Evolutionary conservation across 2,329 filamentous ascomycete genomes (phyloP).

Genomic region (Fusarium sp.): DNA sequence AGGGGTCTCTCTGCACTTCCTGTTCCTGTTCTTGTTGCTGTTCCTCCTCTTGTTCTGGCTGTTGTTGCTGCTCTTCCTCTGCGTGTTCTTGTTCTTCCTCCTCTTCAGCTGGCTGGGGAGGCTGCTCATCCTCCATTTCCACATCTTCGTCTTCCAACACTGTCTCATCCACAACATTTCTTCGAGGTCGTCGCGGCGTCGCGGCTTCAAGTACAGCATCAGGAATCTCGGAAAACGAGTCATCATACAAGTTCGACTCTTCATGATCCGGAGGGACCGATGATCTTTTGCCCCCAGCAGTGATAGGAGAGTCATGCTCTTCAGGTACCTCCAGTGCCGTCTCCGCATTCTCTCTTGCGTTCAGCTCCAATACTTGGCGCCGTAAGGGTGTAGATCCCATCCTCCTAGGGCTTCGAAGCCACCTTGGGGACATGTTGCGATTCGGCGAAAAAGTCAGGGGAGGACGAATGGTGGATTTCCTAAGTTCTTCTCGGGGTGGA

Average conservation of each 20-base stretch:
- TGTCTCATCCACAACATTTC: neutral
- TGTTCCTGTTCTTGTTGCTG: slow-evolving; percentile 24
- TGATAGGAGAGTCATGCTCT: slow-evolving; percentile 15
- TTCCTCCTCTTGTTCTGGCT: slow-evolving; percentile 14
- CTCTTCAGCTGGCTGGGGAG: slow-evolving; percentile 15
- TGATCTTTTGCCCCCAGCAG: slow-evolving; percentile 8
- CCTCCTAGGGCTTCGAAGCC: slow-evolving; percentile 53
- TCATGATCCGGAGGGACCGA: slow-evolving; percentile 40
- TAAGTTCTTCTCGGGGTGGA: slow-evolving; percentile 22
- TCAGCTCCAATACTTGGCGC: slow-evolving; percentile 49
- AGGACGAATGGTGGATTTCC: slow-evolving; percentile 32
- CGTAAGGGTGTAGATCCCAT: slow-evolving; percentile 46
- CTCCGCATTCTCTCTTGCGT: slow-evolving; percentile 40
- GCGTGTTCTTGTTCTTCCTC: slow-evolving; percentile 10
- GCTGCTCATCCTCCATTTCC: slow-evolving; percentile 23
- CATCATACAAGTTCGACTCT: slow-evolving; percentile 58
- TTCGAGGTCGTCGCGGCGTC: slow-evolving; percentile 52
- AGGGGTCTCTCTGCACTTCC: slow-evolving; percentile 16
- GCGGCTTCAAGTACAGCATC: slow-evolving; percentile 63
- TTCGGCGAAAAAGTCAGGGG: slow-evolving; percentile 36
- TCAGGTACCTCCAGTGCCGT: slow-evolving; percentile 2
- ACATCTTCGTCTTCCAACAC: slow-evolving; percentile 21
- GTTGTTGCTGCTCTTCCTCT: slow-evolving; percentile 22
- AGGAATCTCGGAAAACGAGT: slow-evolving; percentile 70
- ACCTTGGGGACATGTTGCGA: slow-evolving; percentile 44